phyloP scores from a whole-genome alignment of 2,329 filamentous ascomycete species.

The Pseudocercospora eumusae region DNA sequence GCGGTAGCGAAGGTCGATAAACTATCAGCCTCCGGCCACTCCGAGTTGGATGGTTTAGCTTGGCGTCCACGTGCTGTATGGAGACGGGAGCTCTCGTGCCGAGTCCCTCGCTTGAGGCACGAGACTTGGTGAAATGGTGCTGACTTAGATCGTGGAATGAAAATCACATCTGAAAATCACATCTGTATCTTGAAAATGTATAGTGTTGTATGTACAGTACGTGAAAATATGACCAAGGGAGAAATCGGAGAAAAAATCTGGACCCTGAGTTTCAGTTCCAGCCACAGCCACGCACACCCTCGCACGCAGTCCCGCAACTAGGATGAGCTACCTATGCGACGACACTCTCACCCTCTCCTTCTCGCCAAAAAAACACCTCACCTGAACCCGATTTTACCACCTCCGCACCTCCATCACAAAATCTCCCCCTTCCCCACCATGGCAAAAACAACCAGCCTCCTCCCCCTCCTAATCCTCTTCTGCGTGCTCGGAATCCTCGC shows the following conservation, averaged over 20 bases:
- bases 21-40: neutral
- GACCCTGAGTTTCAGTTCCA: neutral
- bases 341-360: neutral
- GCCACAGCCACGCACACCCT: neutral
- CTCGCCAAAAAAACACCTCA: neutral
- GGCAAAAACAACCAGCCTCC: neutral
- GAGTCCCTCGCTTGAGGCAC: neutral
- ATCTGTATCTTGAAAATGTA: neutral
- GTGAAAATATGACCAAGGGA: neutral
- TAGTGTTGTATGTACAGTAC: neutral
- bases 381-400: too few relatives aligned
- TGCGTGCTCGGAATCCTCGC: constrained; percentile 58
- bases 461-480: constrained; percentile 47
- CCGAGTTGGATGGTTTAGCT: neutral
- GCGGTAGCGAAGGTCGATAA: neutral
- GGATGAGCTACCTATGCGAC: neutral
- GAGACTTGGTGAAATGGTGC: neutral
- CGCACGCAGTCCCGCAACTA: neutral
- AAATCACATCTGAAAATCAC: neutral
- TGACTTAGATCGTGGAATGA: neutral
- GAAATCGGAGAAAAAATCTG: neutral
- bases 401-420: too few relatives aligned
- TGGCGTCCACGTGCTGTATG: neutral
- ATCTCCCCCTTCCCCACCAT: neutral
- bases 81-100: neutral